These are phyloP conservation scores for Reticulascus tulasneorum DNA, from an alignment of 2,329 filamentous ascomycete genomes.

Conservation along the genomic window DNA sequence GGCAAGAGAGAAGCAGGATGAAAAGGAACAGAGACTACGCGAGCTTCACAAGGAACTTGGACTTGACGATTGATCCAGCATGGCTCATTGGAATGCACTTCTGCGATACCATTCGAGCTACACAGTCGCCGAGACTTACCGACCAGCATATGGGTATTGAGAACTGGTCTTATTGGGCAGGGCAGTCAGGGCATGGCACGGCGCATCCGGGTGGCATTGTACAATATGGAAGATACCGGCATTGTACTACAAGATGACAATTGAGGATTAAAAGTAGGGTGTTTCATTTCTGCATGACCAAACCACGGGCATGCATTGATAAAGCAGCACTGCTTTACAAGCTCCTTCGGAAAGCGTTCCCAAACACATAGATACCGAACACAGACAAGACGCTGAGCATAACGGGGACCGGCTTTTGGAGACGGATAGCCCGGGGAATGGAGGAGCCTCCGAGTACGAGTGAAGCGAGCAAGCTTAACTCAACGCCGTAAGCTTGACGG, in stretches of 20 bases:
- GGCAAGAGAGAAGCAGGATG: conserved; percentile 64
- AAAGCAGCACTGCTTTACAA: conserved; percentile 21
- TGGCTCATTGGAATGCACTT: background rate
- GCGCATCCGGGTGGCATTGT: too few species aligned
- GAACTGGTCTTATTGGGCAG: too few species aligned
- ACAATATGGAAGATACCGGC: conserved; percentile 2
- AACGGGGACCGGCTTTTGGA: conserved; percentile 78
- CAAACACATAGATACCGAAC: conserved; percentile 77
- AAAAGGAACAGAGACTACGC: conserved; percentile 71
- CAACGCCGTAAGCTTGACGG: conserved; percentile 74
- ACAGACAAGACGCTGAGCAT: conserved; percentile 74
- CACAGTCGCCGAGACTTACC: too few species aligned
- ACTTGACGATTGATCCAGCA: conserved; percentile 14
- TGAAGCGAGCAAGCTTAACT: conserved; percentile 84
- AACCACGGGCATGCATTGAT: background rate
- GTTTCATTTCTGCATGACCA: background rate
- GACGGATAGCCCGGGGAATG: conserved; percentile 80
- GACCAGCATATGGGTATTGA: too few species aligned
- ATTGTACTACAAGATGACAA: too few species aligned
- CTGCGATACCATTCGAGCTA: background rate
- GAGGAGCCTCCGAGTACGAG: conserved; percentile 78
- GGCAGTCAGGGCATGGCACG: too few species aligned
- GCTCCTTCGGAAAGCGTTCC: conserved; percentile 55
- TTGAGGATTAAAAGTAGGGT: too few species aligned
- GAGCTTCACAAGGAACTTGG: conserved; percentile 47